Evolutionary conservation across 306 rosid genomes (phyloP).

Genomic region (Medicago ruthenica): DNA sequence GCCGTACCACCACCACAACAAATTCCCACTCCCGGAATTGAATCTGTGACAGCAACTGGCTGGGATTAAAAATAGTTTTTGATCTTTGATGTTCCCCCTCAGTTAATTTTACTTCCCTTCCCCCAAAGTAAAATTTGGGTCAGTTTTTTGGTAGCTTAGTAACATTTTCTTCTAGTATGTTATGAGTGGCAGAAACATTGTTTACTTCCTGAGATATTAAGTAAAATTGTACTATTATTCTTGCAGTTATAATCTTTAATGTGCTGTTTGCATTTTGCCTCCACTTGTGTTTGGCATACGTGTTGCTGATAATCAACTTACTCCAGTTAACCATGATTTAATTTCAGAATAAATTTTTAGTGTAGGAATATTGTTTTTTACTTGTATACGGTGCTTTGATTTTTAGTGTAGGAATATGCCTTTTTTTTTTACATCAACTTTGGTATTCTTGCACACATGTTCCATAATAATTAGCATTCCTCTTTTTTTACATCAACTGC

Average conservation of each 20-base stretch:
- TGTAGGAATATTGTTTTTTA: background rate
- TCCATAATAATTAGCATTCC: no score
- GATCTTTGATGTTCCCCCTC: background rate
- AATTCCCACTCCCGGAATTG: constrained; percentile 3
- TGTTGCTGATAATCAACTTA: background rate
- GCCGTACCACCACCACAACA: constrained; percentile 24
- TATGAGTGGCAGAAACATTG: background rate
- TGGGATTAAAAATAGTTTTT: background rate
- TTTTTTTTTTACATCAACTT: background rate
- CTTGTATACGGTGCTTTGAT: background rate
- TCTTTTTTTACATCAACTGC: background rate
- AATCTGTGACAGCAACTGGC: background rate
- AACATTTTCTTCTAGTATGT: background rate
- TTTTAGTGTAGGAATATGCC: background rate
- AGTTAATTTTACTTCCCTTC: background rate
- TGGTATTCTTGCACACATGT: no score
- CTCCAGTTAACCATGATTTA: background rate
- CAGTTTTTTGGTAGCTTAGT: constrained; percentile 3
- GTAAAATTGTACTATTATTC: background rate
- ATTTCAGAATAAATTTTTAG: background rate
- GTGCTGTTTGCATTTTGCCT: background rate
- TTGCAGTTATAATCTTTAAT: background rate
- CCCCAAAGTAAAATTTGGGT: background rate
- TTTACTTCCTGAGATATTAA: background rate
- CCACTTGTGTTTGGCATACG: background rate